These are phyloP conservation scores for Vaccinium macrocarpon DNA, from an alignment of 148 eudicot species.

Conservation along the genomic window DNA sequence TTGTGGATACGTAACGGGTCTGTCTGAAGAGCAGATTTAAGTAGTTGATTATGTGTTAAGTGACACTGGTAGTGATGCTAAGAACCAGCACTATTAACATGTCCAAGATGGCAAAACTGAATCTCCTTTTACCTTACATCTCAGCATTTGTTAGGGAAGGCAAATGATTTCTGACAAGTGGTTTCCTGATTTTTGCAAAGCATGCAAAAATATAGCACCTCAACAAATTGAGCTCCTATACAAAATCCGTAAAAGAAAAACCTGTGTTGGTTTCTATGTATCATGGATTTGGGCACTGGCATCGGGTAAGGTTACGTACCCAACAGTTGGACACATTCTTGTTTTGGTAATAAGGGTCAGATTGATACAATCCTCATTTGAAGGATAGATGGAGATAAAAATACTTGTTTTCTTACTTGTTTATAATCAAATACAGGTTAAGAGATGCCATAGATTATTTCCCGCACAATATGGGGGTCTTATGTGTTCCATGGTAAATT, in stretches of 20 bases:
- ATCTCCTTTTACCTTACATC: slow-evolving; percentile 1
- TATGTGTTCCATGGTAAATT: background rate
- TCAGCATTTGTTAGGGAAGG: background rate
- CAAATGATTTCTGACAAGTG: background rate
- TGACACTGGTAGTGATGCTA: background rate
- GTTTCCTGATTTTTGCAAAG: background rate
- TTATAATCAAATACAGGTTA: background rate
- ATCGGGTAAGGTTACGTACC: background rate
- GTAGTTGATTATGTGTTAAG: background rate
- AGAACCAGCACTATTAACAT: background rate
- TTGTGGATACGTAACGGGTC: background rate
- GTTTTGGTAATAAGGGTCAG: background rate
- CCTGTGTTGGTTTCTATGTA: background rate
- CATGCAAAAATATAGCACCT: background rate
- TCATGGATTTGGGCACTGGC: background rate
- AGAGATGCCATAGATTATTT: background rate
- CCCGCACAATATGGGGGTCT: background rate
- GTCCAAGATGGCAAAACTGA: slow-evolving; percentile 5
- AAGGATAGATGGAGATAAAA: background rate
- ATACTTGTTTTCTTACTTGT: background rate
- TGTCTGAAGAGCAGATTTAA: slow-evolving; percentile 10
- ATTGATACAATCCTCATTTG: background rate
- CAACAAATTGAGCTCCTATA: background rate
- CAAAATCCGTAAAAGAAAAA: background rate
- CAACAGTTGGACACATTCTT: background rate